Conservation (phyloP, 148 eudicot genomes). For the Amaranthus hypochondriacus region DNA sequence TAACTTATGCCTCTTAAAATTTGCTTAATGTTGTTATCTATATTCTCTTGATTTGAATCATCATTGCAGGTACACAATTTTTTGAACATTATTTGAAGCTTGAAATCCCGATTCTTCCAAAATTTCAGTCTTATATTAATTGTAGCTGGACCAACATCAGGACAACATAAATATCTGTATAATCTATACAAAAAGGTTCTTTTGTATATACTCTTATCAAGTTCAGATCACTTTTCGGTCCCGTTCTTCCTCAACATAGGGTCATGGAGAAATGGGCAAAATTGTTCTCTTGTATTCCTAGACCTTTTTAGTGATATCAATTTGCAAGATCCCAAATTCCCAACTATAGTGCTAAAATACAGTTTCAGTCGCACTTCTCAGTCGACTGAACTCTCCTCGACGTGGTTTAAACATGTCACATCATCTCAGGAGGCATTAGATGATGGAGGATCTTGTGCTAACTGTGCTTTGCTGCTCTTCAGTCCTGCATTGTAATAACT, state of each 20-base stretch:
- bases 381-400: too few relatives aligned
- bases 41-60: background rate
- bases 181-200: background rate
- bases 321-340: background rate
- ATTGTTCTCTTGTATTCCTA: too few relatives aligned
- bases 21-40: background rate
- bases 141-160: background rate
- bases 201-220: too few relatives aligned
- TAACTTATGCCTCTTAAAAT: background rate
- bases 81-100: background rate
- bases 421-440: background rate
- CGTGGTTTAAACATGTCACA: background rate
- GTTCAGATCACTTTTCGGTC: too few relatives aligned
- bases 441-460: background rate
- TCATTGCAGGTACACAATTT: background rate
- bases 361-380: background rate
- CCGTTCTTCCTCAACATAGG: too few relatives aligned
- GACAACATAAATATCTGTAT: background rate
- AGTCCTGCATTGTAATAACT: background rate
- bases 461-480: background rate
- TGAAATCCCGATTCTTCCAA: background rate
- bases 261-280: too few relatives aligned
- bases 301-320: too few relatives aligned
- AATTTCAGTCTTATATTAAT: background rate
- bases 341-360: background rate